A percentile compares a stretch with the other conserved stretches of the same genome.
Evolutionary conservation across 225 moss, liverwort and hornwort species (phyloP).

Genomic region (Marchantia paleacea): DNA sequence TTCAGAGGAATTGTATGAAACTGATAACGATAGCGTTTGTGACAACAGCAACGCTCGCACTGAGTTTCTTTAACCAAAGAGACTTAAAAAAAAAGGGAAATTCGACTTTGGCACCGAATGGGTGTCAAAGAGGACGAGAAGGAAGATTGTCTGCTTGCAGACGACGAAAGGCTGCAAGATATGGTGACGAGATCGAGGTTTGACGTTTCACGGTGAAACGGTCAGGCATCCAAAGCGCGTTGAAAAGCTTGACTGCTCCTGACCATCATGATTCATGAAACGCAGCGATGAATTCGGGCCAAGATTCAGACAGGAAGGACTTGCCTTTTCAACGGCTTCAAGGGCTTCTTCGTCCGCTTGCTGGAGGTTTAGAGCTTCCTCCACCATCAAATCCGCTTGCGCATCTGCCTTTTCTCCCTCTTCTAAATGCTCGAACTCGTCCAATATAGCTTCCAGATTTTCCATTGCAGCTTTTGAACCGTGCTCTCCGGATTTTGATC

Average conservation of each 20-base stretch:
- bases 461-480: background rate
- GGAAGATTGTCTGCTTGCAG: background rate
- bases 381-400: constrained; percentile 20
- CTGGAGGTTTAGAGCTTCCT: constrained; percentile 17
- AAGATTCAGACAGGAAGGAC: background rate
- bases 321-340: constrained; percentile 35
- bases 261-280: no score
- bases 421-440: constrained; percentile 31
- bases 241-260: background rate
- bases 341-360: constrained; percentile 21
- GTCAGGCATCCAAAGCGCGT: background rate
- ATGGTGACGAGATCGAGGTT: background rate
- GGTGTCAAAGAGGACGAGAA: background rate
- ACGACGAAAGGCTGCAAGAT: background rate
- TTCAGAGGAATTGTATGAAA: no score
- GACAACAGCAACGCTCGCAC: no score
- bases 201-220: background rate
- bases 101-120: background rate
- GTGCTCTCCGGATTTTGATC: no score
- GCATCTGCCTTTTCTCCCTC: background rate
- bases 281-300: background rate
- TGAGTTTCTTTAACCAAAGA: no score
- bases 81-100: no score
- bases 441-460: constrained; percentile 18
- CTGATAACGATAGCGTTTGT: no score